Evolutionary conservation across 208 protist species (phyloP).

Genomic region (Angomonas ambiguus): DNA sequence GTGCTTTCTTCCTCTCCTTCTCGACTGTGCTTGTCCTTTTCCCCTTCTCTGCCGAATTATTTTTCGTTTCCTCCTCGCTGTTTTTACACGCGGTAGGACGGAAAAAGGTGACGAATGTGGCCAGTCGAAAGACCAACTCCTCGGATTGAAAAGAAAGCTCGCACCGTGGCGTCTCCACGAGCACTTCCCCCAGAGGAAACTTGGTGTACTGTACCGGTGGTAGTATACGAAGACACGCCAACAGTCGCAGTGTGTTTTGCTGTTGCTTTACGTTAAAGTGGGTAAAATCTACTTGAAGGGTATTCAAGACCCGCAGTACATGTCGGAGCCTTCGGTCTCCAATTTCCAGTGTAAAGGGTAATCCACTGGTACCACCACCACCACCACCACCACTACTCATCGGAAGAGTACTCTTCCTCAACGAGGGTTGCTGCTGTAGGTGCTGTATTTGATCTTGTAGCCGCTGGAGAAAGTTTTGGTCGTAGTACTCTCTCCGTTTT

Average conservation of each 20-base stretch:
- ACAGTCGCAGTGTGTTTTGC: background rate
- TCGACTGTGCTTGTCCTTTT: background rate
- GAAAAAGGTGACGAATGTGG: conserved; percentile 35
- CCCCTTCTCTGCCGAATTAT: background rate
- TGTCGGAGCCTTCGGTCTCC: no score
- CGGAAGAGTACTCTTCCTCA: no score
- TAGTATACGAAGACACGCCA: background rate
- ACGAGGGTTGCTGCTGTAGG: no score
- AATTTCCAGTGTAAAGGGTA: no score
- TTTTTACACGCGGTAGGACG: no score
- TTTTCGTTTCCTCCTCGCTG: background rate
- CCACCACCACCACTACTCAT: no score
- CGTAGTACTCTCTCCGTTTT: no score
- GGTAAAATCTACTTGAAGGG: conserved; percentile 9
- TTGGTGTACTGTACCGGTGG: background rate
- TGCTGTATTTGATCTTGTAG: no score
- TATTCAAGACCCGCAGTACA: no score
- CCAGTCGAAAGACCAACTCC: conserved; percentile 33
- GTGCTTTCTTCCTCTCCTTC: background rate
- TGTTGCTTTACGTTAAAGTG: background rate
- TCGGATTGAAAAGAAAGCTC: conserved; percentile 46
- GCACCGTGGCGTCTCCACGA: conserved; percentile 33
- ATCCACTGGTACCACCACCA: no score
- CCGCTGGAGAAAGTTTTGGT: no score
- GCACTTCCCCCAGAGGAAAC: conserved; percentile 38